Evolutionary conservation across 257 asterid species (phyloP).

Genomic region (Solanum virginianum): DNA sequence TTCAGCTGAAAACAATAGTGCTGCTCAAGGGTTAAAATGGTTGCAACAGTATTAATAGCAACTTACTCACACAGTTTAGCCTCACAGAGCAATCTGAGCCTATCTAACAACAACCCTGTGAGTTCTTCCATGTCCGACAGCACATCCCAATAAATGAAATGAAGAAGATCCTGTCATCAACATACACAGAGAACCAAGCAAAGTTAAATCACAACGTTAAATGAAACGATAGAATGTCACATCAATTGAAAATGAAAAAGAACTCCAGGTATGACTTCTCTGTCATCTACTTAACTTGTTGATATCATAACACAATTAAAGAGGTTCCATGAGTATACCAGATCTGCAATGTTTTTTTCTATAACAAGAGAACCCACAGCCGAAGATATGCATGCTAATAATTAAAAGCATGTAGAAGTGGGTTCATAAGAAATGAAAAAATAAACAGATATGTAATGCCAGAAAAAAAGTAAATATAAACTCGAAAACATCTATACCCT

Average conservation of each 20-base stretch:
- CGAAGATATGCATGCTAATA: not conserved
- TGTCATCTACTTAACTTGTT: not conserved
- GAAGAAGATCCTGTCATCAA: slow-evolving; percentile 60
- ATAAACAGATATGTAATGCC: not conserved
- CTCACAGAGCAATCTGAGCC: slow-evolving; percentile 87
- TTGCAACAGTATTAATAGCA: slow-evolving; percentile 92
- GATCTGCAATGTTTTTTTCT: not conserved
- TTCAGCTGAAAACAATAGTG: slow-evolving; percentile 90
- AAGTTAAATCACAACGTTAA: not conserved
- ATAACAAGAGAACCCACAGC: not conserved
- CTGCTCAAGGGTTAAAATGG: slow-evolving; percentile 86
- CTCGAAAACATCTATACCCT: not conserved
- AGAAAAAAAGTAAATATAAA: not conserved
- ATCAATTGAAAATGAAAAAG: not conserved
- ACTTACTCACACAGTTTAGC: slow-evolving; percentile 64
- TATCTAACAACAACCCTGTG: slow-evolving; percentile 69
- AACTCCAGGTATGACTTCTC: not conserved
- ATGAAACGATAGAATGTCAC: not conserved
- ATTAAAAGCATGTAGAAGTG: not conserved
- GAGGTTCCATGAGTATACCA: not conserved
- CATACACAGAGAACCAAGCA: slow-evolving; percentile 2
- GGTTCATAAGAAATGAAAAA: not conserved
- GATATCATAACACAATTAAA: not conserved
- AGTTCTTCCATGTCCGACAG: slow-evolving; percentile 84
- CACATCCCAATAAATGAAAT: slow-evolving; percentile 78